Evolutionary conservation across 768 basidiomycete genomes (phyloP).

Genomic region (Phylloporus scabripes): DNA sequence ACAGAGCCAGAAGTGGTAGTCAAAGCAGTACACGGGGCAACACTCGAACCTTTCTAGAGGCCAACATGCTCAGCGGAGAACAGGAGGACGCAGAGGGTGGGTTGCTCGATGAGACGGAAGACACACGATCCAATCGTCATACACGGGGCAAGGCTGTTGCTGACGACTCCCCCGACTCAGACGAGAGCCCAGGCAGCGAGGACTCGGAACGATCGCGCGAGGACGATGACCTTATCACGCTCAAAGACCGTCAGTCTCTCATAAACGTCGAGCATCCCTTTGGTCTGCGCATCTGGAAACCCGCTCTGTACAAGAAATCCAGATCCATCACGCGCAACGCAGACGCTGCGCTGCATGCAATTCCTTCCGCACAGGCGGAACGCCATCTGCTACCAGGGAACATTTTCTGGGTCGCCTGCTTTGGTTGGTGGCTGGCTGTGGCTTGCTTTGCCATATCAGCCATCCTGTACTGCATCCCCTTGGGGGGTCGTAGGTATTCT

Average conservation of each 20-base stretch:
- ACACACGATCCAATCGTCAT: slow-evolving; percentile 14
- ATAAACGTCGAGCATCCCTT: slow-evolving; percentile 99
- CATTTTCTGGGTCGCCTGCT: slow-evolving; percentile 82
- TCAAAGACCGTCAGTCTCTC: slow-evolving; percentile 94
- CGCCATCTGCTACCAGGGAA: slow-evolving; percentile 92
- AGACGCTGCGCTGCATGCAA: slow-evolving; percentile 87
- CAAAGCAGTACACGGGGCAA: slow-evolving; percentile 52
- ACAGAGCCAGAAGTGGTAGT: slow-evolving; percentile 56
- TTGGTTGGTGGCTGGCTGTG: slow-evolving; percentile 91
- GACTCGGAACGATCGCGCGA: slow-evolving; percentile 19
- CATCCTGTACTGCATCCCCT: slow-evolving; percentile 66
- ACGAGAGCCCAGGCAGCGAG: slow-evolving; percentile 37
- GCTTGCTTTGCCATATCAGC: slow-evolving; percentile 62
- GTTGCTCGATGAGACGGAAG: slow-evolving; percentile 33
- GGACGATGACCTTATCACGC: slow-evolving; percentile 84
- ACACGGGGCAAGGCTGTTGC: slow-evolving; percentile 40
- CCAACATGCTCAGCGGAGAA: slow-evolving; percentile 44
- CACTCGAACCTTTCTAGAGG: slow-evolving; percentile 41
- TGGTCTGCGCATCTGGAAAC: slow-evolving; percentile 99
- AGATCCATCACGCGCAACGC: slow-evolving; percentile 95
- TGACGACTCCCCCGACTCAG: slow-evolving; percentile 37
- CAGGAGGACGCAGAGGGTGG: slow-evolving; percentile 43
- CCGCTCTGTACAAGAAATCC: slow-evolving; percentile 96
- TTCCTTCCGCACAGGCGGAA: slow-evolving; percentile 90
- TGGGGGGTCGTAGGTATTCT: slow-evolving; percentile 79